These are phyloP conservation scores for Annulohypoxylon stygium DNA, from an alignment of 495 filamentous ascomycete genomes.

Conservation along the genomic window DNA sequence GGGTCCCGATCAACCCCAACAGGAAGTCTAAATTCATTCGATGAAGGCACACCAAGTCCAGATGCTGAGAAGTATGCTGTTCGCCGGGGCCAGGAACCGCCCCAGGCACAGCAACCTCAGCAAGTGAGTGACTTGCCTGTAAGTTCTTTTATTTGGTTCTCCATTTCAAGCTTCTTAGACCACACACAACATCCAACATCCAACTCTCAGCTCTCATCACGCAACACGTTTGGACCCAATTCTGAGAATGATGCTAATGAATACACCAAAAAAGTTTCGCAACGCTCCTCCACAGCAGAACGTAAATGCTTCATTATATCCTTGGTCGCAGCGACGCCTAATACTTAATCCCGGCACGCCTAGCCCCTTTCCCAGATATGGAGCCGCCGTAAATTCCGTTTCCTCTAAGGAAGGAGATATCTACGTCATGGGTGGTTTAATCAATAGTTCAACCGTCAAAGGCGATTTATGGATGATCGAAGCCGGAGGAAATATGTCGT, in stretches of 20 bases:
- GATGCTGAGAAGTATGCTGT: slow-evolving; percentile 59
- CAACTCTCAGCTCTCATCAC: background rate
- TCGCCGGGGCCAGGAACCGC: slow-evolving; percentile 55
- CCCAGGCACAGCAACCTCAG: slow-evolving; percentile 36
- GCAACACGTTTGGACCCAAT: background rate
- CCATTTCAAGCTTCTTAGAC: background rate
- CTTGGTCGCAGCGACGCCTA: slow-evolving; percentile 92
- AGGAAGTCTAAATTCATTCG: slow-evolving; percentile 67
- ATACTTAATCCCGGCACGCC: slow-evolving; percentile 86
- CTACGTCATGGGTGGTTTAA: slow-evolving; percentile 97
- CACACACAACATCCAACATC: background rate
- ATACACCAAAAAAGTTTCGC: slow-evolving; percentile 54
- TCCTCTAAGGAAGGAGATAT: slow-evolving; percentile 97
- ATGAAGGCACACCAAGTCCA: slow-evolving; percentile 64
- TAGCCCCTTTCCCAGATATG: slow-evolving; percentile 96
- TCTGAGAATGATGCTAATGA: slow-evolving; percentile 31
- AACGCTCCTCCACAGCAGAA: slow-evolving; percentile 57
- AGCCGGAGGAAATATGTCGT: slow-evolving; percentile 85
- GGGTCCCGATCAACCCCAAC: slow-evolving; percentile 65
- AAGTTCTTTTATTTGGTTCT: slow-evolving; percentile 43
- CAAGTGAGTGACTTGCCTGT: slow-evolving; percentile 64
- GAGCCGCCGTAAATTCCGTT: slow-evolving; percentile 91
- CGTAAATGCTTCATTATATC: slow-evolving; percentile 78
- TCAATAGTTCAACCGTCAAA: slow-evolving; percentile 93
- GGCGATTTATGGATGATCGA: slow-evolving; percentile 99